These are phyloP conservation scores for Plasmodium yoelii DNA, from an alignment of 169 alveolate species.

Conservation along the genomic window DNA sequence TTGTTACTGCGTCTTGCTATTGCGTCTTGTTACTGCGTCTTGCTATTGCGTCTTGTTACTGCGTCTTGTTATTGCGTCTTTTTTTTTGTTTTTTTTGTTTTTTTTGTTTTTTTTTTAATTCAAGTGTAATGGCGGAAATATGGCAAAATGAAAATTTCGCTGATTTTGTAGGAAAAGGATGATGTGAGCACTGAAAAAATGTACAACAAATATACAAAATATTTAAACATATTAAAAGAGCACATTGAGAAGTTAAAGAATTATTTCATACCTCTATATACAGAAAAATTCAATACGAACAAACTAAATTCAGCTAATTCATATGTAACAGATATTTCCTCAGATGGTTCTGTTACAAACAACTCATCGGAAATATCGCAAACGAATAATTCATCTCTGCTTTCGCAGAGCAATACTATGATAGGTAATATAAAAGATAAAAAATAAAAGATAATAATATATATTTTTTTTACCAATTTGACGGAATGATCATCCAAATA, in stretches of 20 bases:
- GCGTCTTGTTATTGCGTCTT: no score
- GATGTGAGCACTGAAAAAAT: conserved; percentile 34
- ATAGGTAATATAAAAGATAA: neutral
- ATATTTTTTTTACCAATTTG: no score
- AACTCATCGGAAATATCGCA: conserved; percentile 47
- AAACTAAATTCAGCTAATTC: conserved; percentile 12
- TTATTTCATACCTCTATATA: conserved; percentile 51
- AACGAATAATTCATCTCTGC: conserved; percentile 41
- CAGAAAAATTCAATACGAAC: conserved; percentile 34
- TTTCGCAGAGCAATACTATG: conserved; percentile 31
- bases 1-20: no score
- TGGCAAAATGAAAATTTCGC: no score
- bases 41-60: no score
- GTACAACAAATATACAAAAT: conserved; percentile 48
- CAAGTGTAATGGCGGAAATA: no score
- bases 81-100: no score
- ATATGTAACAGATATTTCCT: conserved; percentile 18
- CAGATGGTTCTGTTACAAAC: conserved; percentile 52
- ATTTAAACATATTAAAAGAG: conserved; percentile 42
- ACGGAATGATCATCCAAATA: no score
- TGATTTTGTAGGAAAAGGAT: conserved; percentile 31
- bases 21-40: no score
- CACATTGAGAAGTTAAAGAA: conserved; percentile 55
- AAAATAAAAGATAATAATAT: neutral
- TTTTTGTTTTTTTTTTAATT: no score